These are phyloP conservation scores for Oldenlandia corymbosa DNA, from an alignment of 257 asterid species.

Conservation along the genomic window DNA sequence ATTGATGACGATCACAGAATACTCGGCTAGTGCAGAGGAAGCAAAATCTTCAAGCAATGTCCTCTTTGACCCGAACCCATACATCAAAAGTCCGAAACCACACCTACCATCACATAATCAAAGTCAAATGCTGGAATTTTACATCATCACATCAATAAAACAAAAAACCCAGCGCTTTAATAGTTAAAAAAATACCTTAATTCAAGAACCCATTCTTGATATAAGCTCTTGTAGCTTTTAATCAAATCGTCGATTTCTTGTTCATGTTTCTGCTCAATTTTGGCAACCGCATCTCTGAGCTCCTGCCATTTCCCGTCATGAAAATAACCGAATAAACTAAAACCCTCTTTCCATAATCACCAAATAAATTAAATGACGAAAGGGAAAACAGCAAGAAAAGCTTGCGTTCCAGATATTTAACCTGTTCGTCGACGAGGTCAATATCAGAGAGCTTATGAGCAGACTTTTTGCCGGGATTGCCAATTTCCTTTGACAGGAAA, in stretches of 20 bases:
- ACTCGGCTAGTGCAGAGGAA: conserved; percentile 59
- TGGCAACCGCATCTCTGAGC: conserved; percentile 61
- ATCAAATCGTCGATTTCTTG: conserved; percentile 57
- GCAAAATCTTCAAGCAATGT: conserved; percentile 82
- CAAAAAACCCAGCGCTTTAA: neutral
- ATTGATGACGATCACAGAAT: conserved; percentile 73
- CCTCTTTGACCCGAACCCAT: conserved; percentile 93
- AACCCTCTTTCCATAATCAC: neutral
- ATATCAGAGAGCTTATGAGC: conserved; percentile 63
- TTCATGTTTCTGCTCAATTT: conserved; percentile 70
- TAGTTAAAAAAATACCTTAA: conserved; percentile 36
- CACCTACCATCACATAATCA: conserved; percentile 38
- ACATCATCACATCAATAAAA: neutral
- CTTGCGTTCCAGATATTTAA: conserved; percentile 7
- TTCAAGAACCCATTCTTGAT: conserved; percentile 61
- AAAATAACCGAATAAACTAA: neutral
- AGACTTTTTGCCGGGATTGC: conserved; percentile 61
- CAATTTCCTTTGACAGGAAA: conserved; percentile 71
- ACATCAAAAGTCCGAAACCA: conserved; percentile 83
- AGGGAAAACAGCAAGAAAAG: neutral
- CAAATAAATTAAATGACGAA: neutral
- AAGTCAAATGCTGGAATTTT: neutral
- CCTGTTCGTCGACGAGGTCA: conserved; percentile 74
- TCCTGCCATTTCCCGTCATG: conserved; percentile 35
- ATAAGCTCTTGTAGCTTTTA: conserved; percentile 44